Evolutionary conservation across 805 yeast species (phyloP).

Genomic region (Candida verbasci): DNA sequence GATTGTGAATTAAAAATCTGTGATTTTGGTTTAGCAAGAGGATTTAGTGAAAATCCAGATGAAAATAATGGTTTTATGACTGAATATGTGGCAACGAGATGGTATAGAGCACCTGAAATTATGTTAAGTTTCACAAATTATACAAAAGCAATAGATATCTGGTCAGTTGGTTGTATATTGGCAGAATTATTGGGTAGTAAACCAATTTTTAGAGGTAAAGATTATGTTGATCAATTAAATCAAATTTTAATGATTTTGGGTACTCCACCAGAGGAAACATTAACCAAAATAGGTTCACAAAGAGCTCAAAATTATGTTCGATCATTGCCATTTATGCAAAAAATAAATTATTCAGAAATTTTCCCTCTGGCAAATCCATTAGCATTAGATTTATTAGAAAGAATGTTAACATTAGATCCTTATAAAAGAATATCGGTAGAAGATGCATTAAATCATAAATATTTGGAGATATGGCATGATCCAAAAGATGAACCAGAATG

Average conservation of each 20-base stretch:
- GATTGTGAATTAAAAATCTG: constrained; percentile 96
- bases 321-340: constrained; percentile 77
- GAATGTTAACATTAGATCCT: constrained; percentile 89
- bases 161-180: constrained; percentile 97
- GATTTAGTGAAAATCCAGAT: constrained; percentile 76
- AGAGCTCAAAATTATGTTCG: constrained; percentile 91
- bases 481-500: constrained; percentile 89
- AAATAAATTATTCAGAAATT: constrained; percentile 62
- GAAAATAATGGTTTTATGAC: constrained; percentile 92
- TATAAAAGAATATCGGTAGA: constrained; percentile 83
- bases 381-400: constrained; percentile 77
- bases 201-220: constrained; percentile 92
- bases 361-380: constrained; percentile 85
- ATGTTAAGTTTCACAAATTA: constrained; percentile 92
- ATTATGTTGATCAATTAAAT: constrained; percentile 91
- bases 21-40: constrained; percentile 95
- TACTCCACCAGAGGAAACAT: constrained; percentile 65
- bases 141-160: constrained; percentile 93
- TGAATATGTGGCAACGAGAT: constrained; percentile 96
- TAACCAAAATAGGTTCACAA: constrained; percentile 60
- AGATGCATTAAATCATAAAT: constrained; percentile 88
- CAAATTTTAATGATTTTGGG: constrained; percentile 85
- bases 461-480: constrained; percentile 89
- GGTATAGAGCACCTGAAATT: constrained; percentile 99
- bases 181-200: constrained; percentile 90